Conservation (phyloP, 805 yeast species). For the Metschnikowia bowlesiae region DNA sequence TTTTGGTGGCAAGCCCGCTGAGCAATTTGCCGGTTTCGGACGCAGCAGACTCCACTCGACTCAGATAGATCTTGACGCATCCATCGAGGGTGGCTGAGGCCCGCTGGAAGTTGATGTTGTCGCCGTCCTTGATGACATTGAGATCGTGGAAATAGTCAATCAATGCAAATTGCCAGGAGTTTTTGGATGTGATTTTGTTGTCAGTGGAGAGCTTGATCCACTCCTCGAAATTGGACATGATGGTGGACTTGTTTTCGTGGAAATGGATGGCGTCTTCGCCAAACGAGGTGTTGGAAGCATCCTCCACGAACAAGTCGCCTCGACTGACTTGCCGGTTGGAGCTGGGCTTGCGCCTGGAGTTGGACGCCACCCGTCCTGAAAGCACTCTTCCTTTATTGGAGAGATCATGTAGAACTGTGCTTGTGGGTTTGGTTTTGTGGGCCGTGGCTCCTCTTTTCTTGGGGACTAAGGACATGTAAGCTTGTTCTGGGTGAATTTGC, state of each 20-base stretch:
- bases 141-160: conserved; percentile 90
- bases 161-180: conserved; percentile 87
- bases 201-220: conserved; percentile 47
- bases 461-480: conserved; percentile 15
- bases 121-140: conserved; percentile 68
- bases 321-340: conserved; percentile 16
- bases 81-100: conserved; percentile 93
- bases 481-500: not conserved
- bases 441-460: conserved; percentile 19
- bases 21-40: conserved; percentile 82
- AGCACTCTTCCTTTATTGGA: conserved; percentile 29
- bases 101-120: conserved; percentile 76
- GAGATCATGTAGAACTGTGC: conserved; percentile 23
- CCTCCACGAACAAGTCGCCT: conserved; percentile 19
- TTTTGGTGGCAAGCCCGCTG: conserved; percentile 57
- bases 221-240: conserved; percentile 42
- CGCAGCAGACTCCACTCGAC: conserved; percentile 88
- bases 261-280: conserved; percentile 39
- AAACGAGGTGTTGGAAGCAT: conserved; percentile 14
- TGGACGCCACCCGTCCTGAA: conserved; percentile 20
- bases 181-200: conserved; percentile 71
- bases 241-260: conserved; percentile 40
- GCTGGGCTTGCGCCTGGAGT: conserved; percentile 21
- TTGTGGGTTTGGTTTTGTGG: conserved; percentile 13
- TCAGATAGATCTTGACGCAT: conserved; percentile 86